Evolutionary conservation across 169 alveolate genomes (phyloP).

Genomic region (Plasmodium ovale): DNA sequence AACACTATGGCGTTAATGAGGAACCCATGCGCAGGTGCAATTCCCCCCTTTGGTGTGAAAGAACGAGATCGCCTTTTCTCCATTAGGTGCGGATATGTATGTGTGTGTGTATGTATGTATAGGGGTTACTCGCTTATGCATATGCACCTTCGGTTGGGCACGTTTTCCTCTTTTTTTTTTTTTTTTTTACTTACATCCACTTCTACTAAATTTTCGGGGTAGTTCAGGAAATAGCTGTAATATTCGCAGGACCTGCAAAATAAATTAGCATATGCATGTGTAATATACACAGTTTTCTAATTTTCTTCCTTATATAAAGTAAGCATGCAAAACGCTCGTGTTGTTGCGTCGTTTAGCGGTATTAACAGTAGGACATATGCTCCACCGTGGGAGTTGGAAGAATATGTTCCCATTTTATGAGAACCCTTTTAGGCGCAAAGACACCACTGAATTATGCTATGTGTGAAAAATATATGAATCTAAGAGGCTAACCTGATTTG

Average conservation of each 20-base stretch:
- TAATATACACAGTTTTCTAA: neutral
- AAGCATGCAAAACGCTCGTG: no score
- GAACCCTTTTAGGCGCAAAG: neutral
- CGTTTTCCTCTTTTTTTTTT: neutral
- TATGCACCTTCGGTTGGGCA: neutral
- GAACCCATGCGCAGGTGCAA: no score
- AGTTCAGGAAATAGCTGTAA: conserved; percentile 64
- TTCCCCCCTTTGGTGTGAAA: no score
- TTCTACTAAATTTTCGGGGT: conserved; percentile 39
- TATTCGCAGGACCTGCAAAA: conserved; percentile 66
- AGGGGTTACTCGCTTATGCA: neutral
- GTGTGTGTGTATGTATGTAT: neutral
- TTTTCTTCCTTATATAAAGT: neutral
- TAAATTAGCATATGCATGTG: neutral
- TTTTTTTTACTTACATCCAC: conserved; percentile 35
- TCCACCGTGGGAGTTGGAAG: no score
- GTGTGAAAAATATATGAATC: no score
- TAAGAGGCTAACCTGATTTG: conserved; percentile 60
- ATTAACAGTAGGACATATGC: no score
- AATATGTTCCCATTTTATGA: neutral
- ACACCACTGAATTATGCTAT: no score
- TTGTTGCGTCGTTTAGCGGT: no score
- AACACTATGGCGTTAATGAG: no score
- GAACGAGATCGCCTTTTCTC: no score
- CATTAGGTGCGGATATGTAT: no score